Conservation (phyloP, 345 rosid species). For the Linum usitatissimum region DNA sequence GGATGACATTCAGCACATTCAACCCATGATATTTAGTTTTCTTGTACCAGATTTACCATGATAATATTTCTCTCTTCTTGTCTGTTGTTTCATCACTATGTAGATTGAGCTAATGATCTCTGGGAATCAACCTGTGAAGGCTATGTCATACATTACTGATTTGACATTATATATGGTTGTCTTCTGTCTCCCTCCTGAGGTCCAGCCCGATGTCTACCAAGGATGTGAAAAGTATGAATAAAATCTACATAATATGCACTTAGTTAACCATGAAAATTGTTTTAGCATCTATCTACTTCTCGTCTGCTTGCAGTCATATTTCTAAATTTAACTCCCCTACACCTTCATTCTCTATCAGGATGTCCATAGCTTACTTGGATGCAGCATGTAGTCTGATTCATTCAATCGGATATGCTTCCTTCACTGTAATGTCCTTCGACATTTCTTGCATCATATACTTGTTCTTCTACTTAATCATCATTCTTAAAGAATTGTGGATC, state of each 20-base stretch:
- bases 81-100: conserved; percentile 13
- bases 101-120: conserved; percentile 88
- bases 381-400: conserved; percentile 57
- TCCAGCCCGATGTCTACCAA: conserved; percentile 45
- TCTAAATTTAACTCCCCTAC: conserved; percentile 11
- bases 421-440: conserved; percentile 29
- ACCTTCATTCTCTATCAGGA: conserved; percentile 24
- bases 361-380: conserved; percentile 52
- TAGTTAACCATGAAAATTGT: background rate
- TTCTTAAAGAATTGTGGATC: conserved; percentile 6
- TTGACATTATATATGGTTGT: conserved; percentile 60
- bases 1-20: background rate
- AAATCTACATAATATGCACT: background rate
- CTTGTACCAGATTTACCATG: background rate
- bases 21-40: background rate
- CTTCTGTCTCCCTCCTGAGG: conserved; percentile 45
- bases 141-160: conserved; percentile 41
- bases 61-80: conserved; percentile 9
- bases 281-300: background rate
- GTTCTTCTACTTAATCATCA: background rate
- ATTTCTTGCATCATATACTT: background rate
- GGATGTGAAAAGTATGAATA: conserved; percentile 44
- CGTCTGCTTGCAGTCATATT: background rate
- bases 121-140: conserved; percentile 73
- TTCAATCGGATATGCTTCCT: conserved; percentile 34